Conservation (phyloP, 2,329 filamentous ascomycete genomes). For the Aspergillus felis region DNA sequence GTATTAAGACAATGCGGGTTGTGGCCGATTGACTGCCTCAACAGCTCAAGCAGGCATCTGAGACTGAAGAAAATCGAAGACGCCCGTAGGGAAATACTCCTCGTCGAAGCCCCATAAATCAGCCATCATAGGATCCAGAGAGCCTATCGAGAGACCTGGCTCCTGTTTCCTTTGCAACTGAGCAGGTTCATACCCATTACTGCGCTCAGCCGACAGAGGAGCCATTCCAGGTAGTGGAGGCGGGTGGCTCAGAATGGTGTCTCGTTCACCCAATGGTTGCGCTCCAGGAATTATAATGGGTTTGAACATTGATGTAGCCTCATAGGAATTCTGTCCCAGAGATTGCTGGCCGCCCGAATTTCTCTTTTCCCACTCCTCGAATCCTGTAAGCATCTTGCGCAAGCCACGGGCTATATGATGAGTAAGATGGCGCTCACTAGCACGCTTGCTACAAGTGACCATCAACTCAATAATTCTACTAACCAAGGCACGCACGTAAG, state of each 20-base stretch:
- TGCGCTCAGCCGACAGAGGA: slow-evolving; percentile 36
- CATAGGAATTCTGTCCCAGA: slow-evolving; percentile 20
- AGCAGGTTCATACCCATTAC: slow-evolving; percentile 25
- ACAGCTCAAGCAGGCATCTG: slow-evolving; percentile 36
- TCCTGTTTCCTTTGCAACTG: slow-evolving; percentile 18
- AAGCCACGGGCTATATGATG: slow-evolving; percentile 39
- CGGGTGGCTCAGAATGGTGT: slow-evolving; percentile 34
- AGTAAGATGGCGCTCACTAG: slow-evolving; percentile 39
- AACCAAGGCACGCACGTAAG: slow-evolving; percentile 33
- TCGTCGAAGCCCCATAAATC: slow-evolving; percentile 41
- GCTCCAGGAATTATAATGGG: slow-evolving; percentile 34
- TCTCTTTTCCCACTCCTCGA: slow-evolving; percentile 39
- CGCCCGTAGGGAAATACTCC: slow-evolving; percentile 40
- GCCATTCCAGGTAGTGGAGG: slow-evolving; percentile 36
- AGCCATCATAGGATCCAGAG: slow-evolving; percentile 39
- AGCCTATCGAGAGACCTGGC: slow-evolving; percentile 34
- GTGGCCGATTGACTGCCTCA: not conserved
- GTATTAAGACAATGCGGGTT: not conserved
- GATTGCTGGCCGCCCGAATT: slow-evolving; percentile 20
- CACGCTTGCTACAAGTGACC: slow-evolving; percentile 36
- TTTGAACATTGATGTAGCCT: slow-evolving; percentile 32
- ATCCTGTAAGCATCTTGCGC: slow-evolving; percentile 37
- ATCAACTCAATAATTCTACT: slow-evolving; percentile 35
- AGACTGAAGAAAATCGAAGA: slow-evolving; percentile 40
- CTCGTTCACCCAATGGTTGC: slow-evolving; percentile 33